phyloP scores from a whole-genome alignment of 768 basidiomycete species.

The Naganishia vishniacii region DNA sequence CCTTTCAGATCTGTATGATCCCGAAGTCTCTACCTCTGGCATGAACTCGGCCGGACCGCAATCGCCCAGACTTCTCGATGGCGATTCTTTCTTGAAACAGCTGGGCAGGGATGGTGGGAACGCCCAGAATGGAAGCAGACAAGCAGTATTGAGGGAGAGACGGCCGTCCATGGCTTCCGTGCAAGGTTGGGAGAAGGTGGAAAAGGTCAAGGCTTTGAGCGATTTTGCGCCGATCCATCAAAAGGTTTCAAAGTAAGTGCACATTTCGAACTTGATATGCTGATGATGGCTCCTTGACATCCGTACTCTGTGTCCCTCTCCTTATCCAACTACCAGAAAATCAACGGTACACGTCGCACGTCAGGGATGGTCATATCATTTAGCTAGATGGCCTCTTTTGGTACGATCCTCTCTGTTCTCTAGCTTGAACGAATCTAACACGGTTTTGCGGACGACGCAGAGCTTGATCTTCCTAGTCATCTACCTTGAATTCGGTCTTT shows the following conservation, averaged over 20 bases:
- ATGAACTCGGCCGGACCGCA: slow-evolving; percentile 17
- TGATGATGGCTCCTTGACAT: too few species aligned
- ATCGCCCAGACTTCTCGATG: not conserved
- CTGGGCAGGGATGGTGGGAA: slow-evolving; percentile 28
- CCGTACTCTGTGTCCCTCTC: not conserved
- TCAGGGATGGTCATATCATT: slow-evolving; percentile 54
- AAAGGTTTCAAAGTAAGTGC: slow-evolving; percentile 64
- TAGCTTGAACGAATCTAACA: not conserved
- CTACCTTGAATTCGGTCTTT: slow-evolving; percentile 65
- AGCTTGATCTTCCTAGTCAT: slow-evolving; percentile 78
- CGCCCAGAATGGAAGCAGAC: slow-evolving; percentile 7
- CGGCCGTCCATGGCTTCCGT: slow-evolving; percentile 7
- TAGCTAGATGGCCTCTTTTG: slow-evolving; percentile 80
- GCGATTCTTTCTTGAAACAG: not conserved
- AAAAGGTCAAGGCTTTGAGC: slow-evolving; percentile 47
- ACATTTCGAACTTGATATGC: too few species aligned
- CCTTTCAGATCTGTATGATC: slow-evolving; percentile 54
- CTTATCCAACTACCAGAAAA: not conserved
- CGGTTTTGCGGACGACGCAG: slow-evolving; percentile 50
- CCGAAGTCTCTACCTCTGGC: slow-evolving; percentile 49
- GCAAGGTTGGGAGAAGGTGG: slow-evolving; percentile 36
- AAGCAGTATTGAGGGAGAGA: not conserved
- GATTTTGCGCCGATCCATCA: slow-evolving; percentile 69
- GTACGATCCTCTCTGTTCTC: slow-evolving; percentile 28
- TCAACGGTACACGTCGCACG: slow-evolving; percentile 33